Percentiles rank a stretch among this genome's conserved stretches.
Conservation (phyloP, 192 early-diverging fungal species). For the Rhizophlyctis rosea region DNA sequence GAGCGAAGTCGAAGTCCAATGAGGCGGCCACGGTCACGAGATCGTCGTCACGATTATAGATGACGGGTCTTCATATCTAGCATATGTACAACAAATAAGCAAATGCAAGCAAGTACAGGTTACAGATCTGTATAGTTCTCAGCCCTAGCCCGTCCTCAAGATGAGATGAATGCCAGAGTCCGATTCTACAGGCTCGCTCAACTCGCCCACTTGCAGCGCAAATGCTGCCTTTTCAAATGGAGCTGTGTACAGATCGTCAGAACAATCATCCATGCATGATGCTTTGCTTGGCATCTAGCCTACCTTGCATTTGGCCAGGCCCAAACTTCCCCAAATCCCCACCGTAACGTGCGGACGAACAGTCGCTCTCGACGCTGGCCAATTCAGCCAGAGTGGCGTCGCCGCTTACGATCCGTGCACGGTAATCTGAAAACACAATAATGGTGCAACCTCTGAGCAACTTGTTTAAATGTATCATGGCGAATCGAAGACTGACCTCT, state of each 20-base stretch:
- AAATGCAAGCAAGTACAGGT: too few relatives aligned
- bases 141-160: conserved; percentile 82
- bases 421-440: conserved; percentile 41
- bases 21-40: too few relatives aligned
- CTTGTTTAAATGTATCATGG: neutral
- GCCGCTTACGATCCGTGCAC: conserved; percentile 60
- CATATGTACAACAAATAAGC: too few relatives aligned
- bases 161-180: conserved; percentile 95
- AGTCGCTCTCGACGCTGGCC: conserved; percentile 81
- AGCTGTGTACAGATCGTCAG: conserved; percentile 20
- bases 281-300: neutral
- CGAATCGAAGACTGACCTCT: conserved; percentile 13
- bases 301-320: conserved; percentile 82
- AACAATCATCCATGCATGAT: neutral
- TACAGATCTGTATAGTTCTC: too few relatives aligned
- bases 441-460: neutral
- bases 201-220: conserved; percentile 77
- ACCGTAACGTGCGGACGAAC: conserved; percentile 81
- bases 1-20: too few relatives aligned
- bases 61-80: too few relatives aligned
- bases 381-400: conserved; percentile 65
- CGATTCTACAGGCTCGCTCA: conserved; percentile 76
- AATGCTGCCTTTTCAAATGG: conserved; percentile 86
- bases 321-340: conserved; percentile 91
- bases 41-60: too few relatives aligned